Base-by-base conservation (phyloP, 805 yeast species). In the Spathaspora arborariae region DNA sequence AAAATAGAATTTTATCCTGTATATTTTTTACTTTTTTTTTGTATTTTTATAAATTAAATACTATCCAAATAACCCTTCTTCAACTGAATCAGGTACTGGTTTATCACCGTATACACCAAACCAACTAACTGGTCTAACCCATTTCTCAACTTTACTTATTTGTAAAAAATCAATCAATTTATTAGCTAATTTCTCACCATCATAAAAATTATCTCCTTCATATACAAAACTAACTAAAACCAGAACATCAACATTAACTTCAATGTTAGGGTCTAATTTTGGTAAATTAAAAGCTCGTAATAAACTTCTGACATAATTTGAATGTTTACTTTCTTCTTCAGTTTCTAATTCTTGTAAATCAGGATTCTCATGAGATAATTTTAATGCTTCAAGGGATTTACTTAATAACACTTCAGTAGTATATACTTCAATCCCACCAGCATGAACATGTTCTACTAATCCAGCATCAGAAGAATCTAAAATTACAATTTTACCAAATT, bases 191-290 rank as follows among this genome's bases (percentile, higher is more conserved):
- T 59, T 51, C 38, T 69, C 70, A 6, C 95, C 94, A 61, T 90
- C 96, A 18, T 63, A 58, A 22, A 83, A 77, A 62, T 92, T 92
- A 63, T 91, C 97, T 27, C 98, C 97, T 61, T 91, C 97, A 63
- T 88, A 89, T 1, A 85, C 95, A 59, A 20, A 49, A 38, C 45
- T 40, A 13, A 49, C 44, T 15, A 49, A 44, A 1, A 40, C 47
- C n/a, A 4, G 22, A 7, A 40, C 35, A 39, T 41, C 44, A 10
- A 40, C 44, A 16, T 36, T 27, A 22, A 41, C 45, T 15, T 21
- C 26, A 30, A n/a, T 18, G 9, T 41, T 18, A 7, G 9, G 11
- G 10, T 6, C 16, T 3, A 5, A n/a, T 30, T 26, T 20, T n/a
- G 45, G 34, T 8, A 47, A 39, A 20, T 44, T 33, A n/a, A 48